Evolutionary conservation across 2,329 filamentous ascomycete species (phyloP), one percentile per base, ranked within the genome.

Genomic region (Macrophomina pseudophaseolina): DNA sequence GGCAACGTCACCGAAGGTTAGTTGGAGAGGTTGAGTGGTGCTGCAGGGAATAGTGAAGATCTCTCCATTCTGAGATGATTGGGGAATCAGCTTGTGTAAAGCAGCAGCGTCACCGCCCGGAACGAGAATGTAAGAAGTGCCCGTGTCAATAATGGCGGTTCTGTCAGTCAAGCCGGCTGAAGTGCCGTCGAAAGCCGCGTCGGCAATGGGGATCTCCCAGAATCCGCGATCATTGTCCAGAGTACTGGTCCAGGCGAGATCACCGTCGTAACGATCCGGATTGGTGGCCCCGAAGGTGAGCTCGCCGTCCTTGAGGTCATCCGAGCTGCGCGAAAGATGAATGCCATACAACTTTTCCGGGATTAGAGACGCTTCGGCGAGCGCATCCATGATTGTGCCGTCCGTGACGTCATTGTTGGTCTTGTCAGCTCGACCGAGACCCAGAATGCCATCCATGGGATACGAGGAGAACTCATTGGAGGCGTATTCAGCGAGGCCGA

Each of bases 371-470:
- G 85, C 82, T 1, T 84, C 73, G 16, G 82, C 81, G 52, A 96
- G 78, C 1, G 84, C 80, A 46, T 90, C 82, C 75, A 95, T 83
- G 71, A 95, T 89, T 52, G 88, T 91, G 23, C 90, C 86, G 5
- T 85, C 73, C 3, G 74, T 74, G 67, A 81, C 75, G 3, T 76
- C 85, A 42, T 81, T 82, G 2, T 85, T 14, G 14, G 40, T 56
- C 5, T 56, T 69, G 35, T 83, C 80, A 68, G 85, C 85, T 71
- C 89, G 88, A 16, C 91, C 90, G 30, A 97, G 80, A 4, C 93
- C 93, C 2, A 97, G 81, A 58, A 97, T 96, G 30, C 93, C 93
- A 75, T 97, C 93, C 78, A 97, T 93, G 1, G 92, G 90, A 72
- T 94, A 97, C 63, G 86, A 85, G 33, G 82, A 79, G 76, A 97